Evolutionary conservation across 495 filamentous ascomycete genomes (phyloP).

Genomic region (Aspergillus cavernicola): DNA sequence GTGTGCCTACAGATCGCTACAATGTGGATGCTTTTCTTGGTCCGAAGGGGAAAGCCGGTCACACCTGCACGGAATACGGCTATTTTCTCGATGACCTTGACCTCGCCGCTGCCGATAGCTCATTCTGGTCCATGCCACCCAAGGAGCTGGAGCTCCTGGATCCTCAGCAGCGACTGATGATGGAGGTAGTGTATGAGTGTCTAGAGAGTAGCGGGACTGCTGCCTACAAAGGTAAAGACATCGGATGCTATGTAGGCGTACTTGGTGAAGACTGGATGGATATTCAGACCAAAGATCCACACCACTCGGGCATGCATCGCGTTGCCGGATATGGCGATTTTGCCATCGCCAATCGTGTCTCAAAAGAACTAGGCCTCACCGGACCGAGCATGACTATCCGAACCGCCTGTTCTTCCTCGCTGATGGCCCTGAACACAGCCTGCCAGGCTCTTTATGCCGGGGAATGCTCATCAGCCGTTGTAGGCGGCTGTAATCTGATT

Average conservation of each 20-base stretch:
- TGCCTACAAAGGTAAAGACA: constrained; percentile 40
- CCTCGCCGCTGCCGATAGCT: constrained; percentile 14
- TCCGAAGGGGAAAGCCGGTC: constrained; percentile 14
- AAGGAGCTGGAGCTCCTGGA: constrained; percentile 50
- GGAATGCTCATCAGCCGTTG: neutral
- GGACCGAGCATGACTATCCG: constrained; percentile 2
- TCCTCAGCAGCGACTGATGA: constrained; percentile 52
- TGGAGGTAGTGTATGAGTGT: constrained; percentile 46
- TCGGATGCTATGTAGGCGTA: constrained; percentile 48
- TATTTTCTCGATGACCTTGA: constrained; percentile 49
- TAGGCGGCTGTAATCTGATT: neutral
- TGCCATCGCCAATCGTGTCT: neutral
- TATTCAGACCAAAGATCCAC: constrained; percentile 23
- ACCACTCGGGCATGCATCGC: constrained; percentile 18
- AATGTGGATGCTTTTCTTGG: constrained; percentile 8
- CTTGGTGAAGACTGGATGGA: constrained; percentile 41
- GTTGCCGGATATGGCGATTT: constrained; percentile 23
- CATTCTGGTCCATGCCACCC: constrained; percentile 36
- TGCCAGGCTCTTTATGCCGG: neutral
- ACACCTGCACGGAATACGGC: constrained; percentile 26
- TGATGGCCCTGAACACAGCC: neutral
- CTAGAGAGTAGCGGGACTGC: constrained; percentile 42
- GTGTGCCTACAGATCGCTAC: constrained; percentile 15
- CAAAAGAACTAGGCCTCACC: constrained; percentile 1
- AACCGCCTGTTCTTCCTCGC: neutral